Percentiles rank a stretch among this genome's conserved stretches.
Evolutionary conservation across 2,329 filamentous ascomycete genomes (phyloP).

Genomic region (Alternaria tenuissima): DNA sequence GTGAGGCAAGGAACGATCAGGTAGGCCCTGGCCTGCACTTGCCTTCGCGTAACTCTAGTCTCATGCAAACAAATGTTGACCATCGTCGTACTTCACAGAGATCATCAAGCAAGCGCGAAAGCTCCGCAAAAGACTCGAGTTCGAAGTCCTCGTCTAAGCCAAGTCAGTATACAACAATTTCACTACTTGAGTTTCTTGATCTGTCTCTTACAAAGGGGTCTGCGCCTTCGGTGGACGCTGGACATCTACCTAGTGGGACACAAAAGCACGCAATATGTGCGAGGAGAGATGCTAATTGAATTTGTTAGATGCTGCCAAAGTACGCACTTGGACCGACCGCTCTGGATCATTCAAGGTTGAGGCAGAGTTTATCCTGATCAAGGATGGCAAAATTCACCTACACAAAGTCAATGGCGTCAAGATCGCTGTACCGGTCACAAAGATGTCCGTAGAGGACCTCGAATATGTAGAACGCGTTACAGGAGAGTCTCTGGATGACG

Average conservation of each 20-base stretch:
- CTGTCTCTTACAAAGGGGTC: not conserved
- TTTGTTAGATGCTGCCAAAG: constrained; percentile 72
- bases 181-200: constrained; percentile 1
- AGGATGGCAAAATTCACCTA: constrained; percentile 95
- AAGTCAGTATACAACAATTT: constrained; percentile 65
- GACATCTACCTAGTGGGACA: not conserved
- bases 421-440: constrained; percentile 92
- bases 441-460: constrained; percentile 95
- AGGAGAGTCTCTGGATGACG: constrained; percentile 87
- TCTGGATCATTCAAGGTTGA: constrained; percentile 97
- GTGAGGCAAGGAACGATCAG: constrained; percentile 66
- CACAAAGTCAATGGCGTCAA: constrained; percentile 99
- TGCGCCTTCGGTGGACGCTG: not conserved
- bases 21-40: constrained; percentile 81
- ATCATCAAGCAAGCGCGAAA: constrained; percentile 73
- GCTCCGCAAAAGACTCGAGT: constrained; percentile 61
- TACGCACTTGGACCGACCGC: constrained; percentile 93
- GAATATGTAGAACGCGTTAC: constrained; percentile 91
- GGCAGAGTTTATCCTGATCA: constrained; percentile 91
- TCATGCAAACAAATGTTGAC: constrained; percentile 71
- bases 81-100: constrained; percentile 76
- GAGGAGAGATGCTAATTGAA: constrained; percentile 16
- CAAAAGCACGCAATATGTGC: not conserved
- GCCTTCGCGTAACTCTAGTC: constrained; percentile 81
- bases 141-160: constrained; percentile 68